Conservation (phyloP, 139 green algal species). For the Chlorella vulgaris region DNA sequence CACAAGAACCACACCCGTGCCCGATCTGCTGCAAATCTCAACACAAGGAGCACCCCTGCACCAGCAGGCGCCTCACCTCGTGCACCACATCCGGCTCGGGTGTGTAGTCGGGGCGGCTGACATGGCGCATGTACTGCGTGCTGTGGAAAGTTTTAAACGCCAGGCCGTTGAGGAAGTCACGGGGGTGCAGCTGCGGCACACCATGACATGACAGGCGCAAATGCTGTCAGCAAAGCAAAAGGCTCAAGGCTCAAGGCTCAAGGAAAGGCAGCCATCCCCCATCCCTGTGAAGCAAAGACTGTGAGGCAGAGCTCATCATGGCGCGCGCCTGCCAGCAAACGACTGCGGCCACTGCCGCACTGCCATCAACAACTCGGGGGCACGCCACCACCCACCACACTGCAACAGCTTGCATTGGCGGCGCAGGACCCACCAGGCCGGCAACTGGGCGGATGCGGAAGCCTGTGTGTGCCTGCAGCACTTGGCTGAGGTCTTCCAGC, state of each 20-base stretch:
- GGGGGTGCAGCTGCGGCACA: constrained; percentile 81
- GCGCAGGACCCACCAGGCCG: constrained; percentile 55
- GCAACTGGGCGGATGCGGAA: constrained; percentile 85
- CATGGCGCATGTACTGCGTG: constrained; percentile 88
- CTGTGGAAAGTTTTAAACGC: constrained; percentile 89
- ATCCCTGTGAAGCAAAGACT: too few relatives aligned
- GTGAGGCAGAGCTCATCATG: too few relatives aligned
- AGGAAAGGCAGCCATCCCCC: too few relatives aligned
- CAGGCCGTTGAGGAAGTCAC: constrained; percentile 93
- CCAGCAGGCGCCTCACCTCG: constrained; percentile 49
- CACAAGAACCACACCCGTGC: neutral
- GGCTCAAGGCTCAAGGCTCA: too few relatives aligned
- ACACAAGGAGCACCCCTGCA: neutral
- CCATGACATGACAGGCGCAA: too few relatives aligned
- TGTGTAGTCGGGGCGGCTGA: constrained; percentile 72
- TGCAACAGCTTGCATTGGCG: neutral
- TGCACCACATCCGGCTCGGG: constrained; percentile 92
- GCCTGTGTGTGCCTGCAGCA: constrained; percentile 64
- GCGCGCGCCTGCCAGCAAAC: too few relatives aligned
- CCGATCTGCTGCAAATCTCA: neutral
- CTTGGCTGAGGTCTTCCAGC: constrained; percentile 73
- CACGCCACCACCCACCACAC: too few relatives aligned
- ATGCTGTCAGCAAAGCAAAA: too few relatives aligned
- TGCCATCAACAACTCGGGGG: too few relatives aligned
- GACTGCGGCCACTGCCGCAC: too few relatives aligned